Evolutionary conservation across 176 grass and related monocot species (phyloP).

Genomic region (Bothriochloa decipiens): DNA sequence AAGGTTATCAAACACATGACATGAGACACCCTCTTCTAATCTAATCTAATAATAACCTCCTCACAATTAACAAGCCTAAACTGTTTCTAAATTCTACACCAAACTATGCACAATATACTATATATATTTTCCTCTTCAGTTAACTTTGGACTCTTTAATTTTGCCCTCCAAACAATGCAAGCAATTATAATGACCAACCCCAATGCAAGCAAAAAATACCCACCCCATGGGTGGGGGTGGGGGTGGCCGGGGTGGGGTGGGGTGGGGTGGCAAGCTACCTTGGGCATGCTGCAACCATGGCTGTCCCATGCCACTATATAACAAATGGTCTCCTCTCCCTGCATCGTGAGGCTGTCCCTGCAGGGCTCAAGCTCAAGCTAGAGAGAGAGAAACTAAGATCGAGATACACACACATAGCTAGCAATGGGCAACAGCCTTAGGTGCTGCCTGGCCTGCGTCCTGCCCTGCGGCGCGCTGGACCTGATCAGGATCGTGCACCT

Average conservation of each 20-base stretch:
- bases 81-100: slow-evolving; percentile 38
- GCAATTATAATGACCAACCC: slow-evolving; percentile 19
- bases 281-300: slow-evolving; percentile 41
- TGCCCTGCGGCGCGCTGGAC: slow-evolving; percentile 91
- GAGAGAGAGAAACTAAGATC: neutral
- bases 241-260: too few species aligned
- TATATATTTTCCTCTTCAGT: neutral
- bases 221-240: neutral
- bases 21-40: slow-evolving; percentile 49
- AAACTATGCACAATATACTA: slow-evolving; percentile 36
- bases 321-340: slow-evolving; percentile 32
- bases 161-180: slow-evolving; percentile 49
- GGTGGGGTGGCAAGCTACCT: slow-evolving; percentile 19
- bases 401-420: neutral
- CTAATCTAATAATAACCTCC: slow-evolving; percentile 37
- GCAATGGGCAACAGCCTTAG: slow-evolving; percentile 90
- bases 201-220: neutral
- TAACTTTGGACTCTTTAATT: slow-evolving; percentile 15
- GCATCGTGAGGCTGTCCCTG: neutral
- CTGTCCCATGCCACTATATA: slow-evolving; percentile 56
- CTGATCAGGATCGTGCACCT: slow-evolving; percentile 92
- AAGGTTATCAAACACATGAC: slow-evolving; percentile 48
- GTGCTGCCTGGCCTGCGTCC: slow-evolving; percentile 92
- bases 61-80: slow-evolving; percentile 30
- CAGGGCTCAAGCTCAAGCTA: neutral